Conservation (phyloP, 345 rosid genomes). For the Citrus medica region DNA sequence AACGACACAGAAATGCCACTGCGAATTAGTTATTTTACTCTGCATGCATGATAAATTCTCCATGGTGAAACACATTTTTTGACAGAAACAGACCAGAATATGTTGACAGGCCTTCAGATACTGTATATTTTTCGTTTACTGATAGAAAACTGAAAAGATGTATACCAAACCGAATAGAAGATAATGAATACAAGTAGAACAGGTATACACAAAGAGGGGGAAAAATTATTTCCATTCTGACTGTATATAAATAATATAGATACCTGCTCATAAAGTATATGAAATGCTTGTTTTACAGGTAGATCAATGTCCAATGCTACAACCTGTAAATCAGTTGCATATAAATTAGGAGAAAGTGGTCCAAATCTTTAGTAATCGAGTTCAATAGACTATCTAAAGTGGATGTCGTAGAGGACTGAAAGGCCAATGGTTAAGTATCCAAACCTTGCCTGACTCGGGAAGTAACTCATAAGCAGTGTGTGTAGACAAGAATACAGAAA, state of each 20-base stretch:
- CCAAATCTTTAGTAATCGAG: neutral
- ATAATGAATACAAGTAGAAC: neutral
- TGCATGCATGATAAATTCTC: neutral
- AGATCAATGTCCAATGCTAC: constrained; percentile 51
- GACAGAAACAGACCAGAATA: neutral
- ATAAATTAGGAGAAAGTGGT: constrained; percentile 20
- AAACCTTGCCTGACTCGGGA: constrained; percentile 89
- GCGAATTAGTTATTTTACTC: neutral
- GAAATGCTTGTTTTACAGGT: constrained; percentile 64
- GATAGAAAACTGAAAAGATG: neutral
- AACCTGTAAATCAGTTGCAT: constrained; percentile 35
- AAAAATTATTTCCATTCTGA: neutral
- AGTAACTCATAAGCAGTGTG: constrained; percentile 69
- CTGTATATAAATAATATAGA: constrained; percentile 7
- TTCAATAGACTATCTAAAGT: neutral
- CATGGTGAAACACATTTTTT: neutral
- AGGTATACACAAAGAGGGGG: neutral
- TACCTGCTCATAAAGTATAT: constrained; percentile 58
- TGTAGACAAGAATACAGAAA: constrained; percentile 49
- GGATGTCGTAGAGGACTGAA: neutral
- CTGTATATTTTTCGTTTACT: neutral
- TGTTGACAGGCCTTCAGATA: neutral
- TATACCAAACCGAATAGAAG: neutral
- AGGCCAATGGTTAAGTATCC: constrained; percentile 28
- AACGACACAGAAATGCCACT: neutral